Conservation (phyloP, 2,329 filamentous ascomycete species). For the Penicillium janthinellum region DNA sequence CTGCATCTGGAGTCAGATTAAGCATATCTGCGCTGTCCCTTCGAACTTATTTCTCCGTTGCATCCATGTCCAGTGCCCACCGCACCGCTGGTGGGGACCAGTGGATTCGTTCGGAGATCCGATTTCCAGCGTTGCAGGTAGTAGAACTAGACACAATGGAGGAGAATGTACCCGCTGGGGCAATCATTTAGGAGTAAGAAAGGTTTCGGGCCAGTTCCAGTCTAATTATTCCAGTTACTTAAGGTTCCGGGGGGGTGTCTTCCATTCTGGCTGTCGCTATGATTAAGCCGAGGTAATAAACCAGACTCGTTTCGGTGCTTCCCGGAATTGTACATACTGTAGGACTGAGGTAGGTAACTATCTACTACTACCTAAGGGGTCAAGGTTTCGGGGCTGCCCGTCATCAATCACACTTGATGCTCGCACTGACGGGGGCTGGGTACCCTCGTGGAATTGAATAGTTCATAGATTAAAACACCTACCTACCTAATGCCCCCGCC, state of each 20-base stretch:
- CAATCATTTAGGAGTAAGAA: neutral
- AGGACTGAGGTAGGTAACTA: no score
- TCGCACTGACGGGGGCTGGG: neutral
- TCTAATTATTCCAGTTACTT: neutral
- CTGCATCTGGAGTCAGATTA: slow-evolving; percentile 30
- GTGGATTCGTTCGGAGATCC: slow-evolving; percentile 25
- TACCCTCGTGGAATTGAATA: no score
- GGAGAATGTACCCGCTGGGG: slow-evolving; percentile 7
- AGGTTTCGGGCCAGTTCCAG: neutral
- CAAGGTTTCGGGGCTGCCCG: slow-evolving; percentile 6
- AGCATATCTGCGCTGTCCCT: slow-evolving; percentile 31
- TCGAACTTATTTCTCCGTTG: slow-evolving; percentile 27
- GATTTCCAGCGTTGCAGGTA: slow-evolving; percentile 14
- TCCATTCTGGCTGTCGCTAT: neutral
- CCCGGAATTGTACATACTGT: neutral
- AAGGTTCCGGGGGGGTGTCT: neutral
- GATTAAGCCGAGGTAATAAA: no score
- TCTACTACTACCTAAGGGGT: neutral
- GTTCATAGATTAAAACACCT: no score
- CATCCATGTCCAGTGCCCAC: slow-evolving; percentile 33
- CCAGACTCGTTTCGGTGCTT: neutral
- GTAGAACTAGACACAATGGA: slow-evolving; percentile 3
- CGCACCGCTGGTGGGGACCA: slow-evolving; percentile 23
- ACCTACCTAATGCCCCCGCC: no score
- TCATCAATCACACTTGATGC: slow-evolving; percentile 7